Percentiles rank a stretch among this genome's conserved stretches.
phyloP scores from a whole-genome alignment of 2,329 filamentous ascomycete species.

The Epicoccum sorghinum region DNA sequence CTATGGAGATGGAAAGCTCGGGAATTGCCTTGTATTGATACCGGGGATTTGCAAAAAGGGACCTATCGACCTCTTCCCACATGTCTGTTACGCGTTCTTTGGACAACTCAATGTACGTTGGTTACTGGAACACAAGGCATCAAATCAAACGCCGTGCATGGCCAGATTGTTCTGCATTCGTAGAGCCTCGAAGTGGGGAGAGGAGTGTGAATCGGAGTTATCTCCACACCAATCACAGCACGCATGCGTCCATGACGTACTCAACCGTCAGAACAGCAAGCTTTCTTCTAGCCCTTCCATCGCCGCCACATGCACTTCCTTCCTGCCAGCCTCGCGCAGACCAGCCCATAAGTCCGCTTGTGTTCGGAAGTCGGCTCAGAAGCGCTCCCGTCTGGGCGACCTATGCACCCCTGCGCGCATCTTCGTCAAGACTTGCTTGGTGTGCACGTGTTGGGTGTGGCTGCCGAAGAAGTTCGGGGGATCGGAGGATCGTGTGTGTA shows the following conservation, averaged over 20 bases:
- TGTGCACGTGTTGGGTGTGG: neutral
- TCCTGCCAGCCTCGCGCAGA: neutral
- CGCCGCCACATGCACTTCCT: neutral
- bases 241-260: neutral
- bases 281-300: neutral
- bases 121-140: neutral
- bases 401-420: neutral
- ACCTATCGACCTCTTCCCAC: neutral
- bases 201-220: neutral
- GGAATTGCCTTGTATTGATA: neutral
- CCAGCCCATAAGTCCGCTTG: neutral
- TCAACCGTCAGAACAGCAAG: neutral
- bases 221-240: neutral
- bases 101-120: neutral
- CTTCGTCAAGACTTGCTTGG: neutral
- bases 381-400: neutral
- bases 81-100: neutral
- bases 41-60: neutral
- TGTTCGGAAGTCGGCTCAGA: neutral
- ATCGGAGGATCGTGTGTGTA: conserved; percentile 19
- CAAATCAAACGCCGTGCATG: neutral
- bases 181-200: neutral
- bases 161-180: neutral
- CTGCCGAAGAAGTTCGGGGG: conserved; percentile 21
- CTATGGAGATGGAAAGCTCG: neutral